Base-by-base conservation (phyloP, 129 eudicot genomes). In the Escallonia rubra region DNA sequence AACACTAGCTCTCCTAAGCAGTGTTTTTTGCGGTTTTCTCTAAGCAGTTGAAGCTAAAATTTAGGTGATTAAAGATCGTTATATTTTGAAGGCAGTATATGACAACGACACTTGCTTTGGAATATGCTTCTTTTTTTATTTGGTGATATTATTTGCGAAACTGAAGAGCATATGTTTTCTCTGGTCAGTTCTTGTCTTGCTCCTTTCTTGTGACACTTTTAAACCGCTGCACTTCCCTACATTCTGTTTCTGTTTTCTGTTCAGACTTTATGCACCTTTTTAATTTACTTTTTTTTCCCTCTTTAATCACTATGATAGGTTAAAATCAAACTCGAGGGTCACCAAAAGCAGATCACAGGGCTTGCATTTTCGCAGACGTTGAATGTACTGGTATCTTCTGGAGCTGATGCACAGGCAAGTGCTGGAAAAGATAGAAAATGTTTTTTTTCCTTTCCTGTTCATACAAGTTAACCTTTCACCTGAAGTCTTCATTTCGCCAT, bases 341-440 rank as follows among this genome's bases (percentile, higher is more conserved):
- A 89, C 66, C 93, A 83, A 70, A 81, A 86, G 65, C 82, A 62
- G 57, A 86, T 89, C 42, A 80, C 93, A 56, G 96, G 96, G 56
- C 93, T 89, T 71, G 96, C 96, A 61, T 89, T 89, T 72, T 89
- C 96, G 3, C 87, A 81, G 69, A 75, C 78, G 47, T 65, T 85
- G 71, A 80, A 83, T 77, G 76, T 83, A 45, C 77, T 89, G 63
- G 93, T 89, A 61, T 89, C 96, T 40, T 83, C 93, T 64, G 90
- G 90, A 40, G 85, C 90, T 76, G 96, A 89, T 86, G 90, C 93
- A 45, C 96, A 85, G 89, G 96, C 69, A 78, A 80, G 89, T 77
- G 45, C 40, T 57, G 43, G 67, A 64, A 52, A 56, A 14, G 44
- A 52, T 14, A 59, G 41, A 7, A 8, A 43, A 55, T 44, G 6